Conservation (phyloP, 1,139 yeast genomes). For the Yamadazyma dendronema region DNA sequence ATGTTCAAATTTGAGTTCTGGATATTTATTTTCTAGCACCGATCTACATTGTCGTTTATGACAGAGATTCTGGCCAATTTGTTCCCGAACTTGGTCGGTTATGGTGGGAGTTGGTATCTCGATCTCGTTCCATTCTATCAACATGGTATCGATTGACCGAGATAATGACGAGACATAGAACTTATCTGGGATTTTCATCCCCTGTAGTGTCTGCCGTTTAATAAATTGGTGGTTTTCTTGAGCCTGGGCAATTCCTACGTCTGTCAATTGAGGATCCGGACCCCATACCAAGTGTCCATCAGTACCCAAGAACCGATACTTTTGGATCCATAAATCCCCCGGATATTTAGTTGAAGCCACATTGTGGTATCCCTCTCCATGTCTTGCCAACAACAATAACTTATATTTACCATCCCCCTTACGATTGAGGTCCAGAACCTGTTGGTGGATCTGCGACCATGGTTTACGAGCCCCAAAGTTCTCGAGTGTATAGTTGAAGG, state of each 20-base stretch:
- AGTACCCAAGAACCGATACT: conserved; percentile 56
- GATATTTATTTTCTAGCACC: conserved; percentile 21
- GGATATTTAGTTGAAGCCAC: conserved; percentile 59
- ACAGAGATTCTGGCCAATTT: conserved; percentile 66
- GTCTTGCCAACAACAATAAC: conserved; percentile 63
- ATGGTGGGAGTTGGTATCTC: conserved; percentile 33
- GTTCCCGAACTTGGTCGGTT: conserved; percentile 63
- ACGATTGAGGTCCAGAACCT: conserved; percentile 38
- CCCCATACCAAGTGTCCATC: conserved; percentile 63
- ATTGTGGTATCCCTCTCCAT: conserved; percentile 79
- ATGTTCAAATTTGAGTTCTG: conserved; percentile 40
- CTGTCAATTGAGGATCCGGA: conserved; percentile 66
- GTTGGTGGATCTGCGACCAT: conserved; percentile 43
- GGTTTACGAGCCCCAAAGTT: conserved; percentile 48
- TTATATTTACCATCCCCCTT: conserved; percentile 40
- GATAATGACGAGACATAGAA: conserved; percentile 67
- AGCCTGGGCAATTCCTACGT: conserved; percentile 49
- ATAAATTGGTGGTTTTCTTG: conserved; percentile 45
- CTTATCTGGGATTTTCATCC: conserved; percentile 53
- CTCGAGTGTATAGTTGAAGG: conserved; percentile 44
- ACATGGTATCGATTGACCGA: conserved; percentile 58
- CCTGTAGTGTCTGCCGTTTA: conserved; percentile 39
- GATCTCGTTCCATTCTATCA: conserved; percentile 56
- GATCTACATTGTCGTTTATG: conserved; percentile 52
- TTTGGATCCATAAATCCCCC: conserved; percentile 52